A percentile compares a stretch with the other conserved stretches of the same genome.
phyloP scores from a whole-genome alignment of 139 green algal genomes.

The Chlamydomonas schloesseri region DNA sequence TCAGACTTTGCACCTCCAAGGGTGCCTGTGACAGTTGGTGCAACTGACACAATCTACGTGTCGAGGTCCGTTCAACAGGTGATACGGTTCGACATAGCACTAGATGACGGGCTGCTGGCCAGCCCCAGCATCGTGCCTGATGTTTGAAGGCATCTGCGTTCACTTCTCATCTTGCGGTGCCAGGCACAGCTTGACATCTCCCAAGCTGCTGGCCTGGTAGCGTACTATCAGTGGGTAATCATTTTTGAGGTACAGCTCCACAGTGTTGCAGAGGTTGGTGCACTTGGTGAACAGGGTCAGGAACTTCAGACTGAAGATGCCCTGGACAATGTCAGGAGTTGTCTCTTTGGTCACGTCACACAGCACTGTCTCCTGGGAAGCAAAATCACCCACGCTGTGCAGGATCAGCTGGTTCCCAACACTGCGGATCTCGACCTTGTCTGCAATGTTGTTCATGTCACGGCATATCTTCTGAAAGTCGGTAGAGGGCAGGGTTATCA shows the following conservation, averaged over 20 bases:
- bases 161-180: constrained; percentile 17
- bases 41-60: too few species aligned
- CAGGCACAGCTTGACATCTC: constrained; percentile 47
- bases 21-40: too few species aligned
- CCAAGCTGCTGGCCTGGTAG: constrained; percentile 39
- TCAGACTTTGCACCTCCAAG: too few species aligned
- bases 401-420: constrained; percentile 40
- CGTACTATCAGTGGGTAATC: constrained; percentile 35
- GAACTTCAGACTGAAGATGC: constrained; percentile 42
- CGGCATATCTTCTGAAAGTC: constrained; percentile 55
- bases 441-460: constrained; percentile 40
- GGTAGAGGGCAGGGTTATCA: constrained; percentile 32
- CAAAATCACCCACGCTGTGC: constrained; percentile 46
- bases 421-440: constrained; percentile 39
- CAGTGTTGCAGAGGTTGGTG: constrained; percentile 45
- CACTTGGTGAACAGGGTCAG: constrained; percentile 46
- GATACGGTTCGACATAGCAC: too few species aligned
- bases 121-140: too few species aligned
- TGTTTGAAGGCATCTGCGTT: too few species aligned
- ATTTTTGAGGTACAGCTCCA: constrained; percentile 49
- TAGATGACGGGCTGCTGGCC: too few species aligned
- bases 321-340: constrained; percentile 41
- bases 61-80: too few species aligned
- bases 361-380: constrained; percentile 41
- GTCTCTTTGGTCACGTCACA: background rate